These are phyloP conservation scores for Pseudogymnoascus destructans DNA, from an alignment of 2,329 filamentous ascomycete species.

Conservation along the genomic window DNA sequence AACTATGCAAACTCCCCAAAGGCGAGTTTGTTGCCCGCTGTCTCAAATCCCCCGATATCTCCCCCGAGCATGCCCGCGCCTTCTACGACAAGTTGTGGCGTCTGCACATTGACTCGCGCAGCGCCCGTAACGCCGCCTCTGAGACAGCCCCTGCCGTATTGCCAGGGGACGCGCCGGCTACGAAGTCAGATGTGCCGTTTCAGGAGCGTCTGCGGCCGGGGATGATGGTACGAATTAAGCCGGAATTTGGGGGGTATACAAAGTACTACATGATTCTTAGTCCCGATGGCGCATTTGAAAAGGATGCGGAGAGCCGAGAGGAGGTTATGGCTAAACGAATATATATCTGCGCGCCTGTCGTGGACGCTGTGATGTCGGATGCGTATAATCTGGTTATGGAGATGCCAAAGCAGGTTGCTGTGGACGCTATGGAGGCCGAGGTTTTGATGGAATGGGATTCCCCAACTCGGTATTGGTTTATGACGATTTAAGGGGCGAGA, in stretches of 20 bases:
- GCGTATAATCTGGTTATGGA: constrained; percentile 31
- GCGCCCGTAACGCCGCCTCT: neutral
- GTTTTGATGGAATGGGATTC: constrained; percentile 33
- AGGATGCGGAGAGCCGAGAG: constrained; percentile 14
- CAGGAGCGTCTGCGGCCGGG: constrained; percentile 31
- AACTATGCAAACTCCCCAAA: constrained; percentile 30
- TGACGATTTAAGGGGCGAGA: constrained; percentile 7
- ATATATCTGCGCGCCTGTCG: constrained; percentile 30
- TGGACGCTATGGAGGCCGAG: constrained; percentile 30
- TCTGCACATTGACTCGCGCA: constrained; percentile 30
- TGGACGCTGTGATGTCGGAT: constrained; percentile 26
- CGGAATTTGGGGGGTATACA: constrained; percentile 15
- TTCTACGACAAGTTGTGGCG: constrained; percentile 33
- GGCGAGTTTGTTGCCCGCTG: constrained; percentile 32
- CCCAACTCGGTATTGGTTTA: constrained; percentile 32
- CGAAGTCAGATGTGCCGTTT: constrained; percentile 23
- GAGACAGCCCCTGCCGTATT: neutral
- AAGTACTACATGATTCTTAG: constrained; percentile 28
- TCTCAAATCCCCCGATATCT: constrained; percentile 28
- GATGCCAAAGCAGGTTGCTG: constrained; percentile 27
- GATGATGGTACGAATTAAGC: constrained; percentile 30
- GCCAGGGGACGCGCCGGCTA: neutral
- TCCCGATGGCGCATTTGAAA: constrained; percentile 16
- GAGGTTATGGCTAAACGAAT: constrained; percentile 10
- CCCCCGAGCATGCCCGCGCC: constrained; percentile 29